Percentiles rank a stretch among this genome's conserved stretches.
phyloP scores from a whole-genome alignment of 805 yeast genomes.

The Ogataea kodamae region DNA sequence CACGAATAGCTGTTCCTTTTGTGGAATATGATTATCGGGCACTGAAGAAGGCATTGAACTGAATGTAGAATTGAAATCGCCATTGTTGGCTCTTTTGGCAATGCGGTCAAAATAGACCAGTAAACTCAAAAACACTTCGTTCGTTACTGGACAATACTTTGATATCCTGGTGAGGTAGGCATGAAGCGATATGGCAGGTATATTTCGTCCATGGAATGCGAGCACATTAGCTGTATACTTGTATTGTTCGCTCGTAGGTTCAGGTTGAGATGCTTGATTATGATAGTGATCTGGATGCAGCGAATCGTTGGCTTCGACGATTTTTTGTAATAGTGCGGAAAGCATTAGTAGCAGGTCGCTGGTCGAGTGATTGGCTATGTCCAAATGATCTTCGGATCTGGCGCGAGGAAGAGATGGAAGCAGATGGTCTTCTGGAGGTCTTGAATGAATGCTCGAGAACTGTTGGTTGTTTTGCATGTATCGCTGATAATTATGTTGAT shows the following conservation, averaged over 20 bases:
- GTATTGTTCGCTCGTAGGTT: constrained; percentile 31
- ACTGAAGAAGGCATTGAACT: constrained; percentile 14
- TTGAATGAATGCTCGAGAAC: constrained; percentile 6
- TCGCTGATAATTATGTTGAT: constrained; percentile 9
- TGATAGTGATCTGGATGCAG: constrained; percentile 67
- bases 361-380: constrained; percentile 80
- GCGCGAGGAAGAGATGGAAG: constrained; percentile 4
- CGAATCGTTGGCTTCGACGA: constrained; percentile 85
- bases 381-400: constrained; percentile 46
- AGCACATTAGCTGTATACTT: constrained; percentile 65
- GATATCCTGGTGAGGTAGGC: constrained; percentile 87
- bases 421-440: constrained; percentile 6
- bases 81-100: constrained; percentile 73
- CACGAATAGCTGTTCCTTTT: constrained; percentile 67
- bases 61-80: constrained; percentile 31
- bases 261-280: constrained; percentile 26
- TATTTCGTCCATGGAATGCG: constrained; percentile 93
- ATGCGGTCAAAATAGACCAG: constrained; percentile 93
- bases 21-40: constrained; percentile 16
- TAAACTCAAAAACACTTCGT: constrained; percentile 87
- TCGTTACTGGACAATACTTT: constrained; percentile 97
- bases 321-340: constrained; percentile 77
- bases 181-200: constrained; percentile 91
- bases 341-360: constrained; percentile 80
- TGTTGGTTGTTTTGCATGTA: constrained; percentile 10